Evolutionary conservation across 306 rosid genomes (phyloP).

Genomic region (Quillaja saponaria): DNA sequence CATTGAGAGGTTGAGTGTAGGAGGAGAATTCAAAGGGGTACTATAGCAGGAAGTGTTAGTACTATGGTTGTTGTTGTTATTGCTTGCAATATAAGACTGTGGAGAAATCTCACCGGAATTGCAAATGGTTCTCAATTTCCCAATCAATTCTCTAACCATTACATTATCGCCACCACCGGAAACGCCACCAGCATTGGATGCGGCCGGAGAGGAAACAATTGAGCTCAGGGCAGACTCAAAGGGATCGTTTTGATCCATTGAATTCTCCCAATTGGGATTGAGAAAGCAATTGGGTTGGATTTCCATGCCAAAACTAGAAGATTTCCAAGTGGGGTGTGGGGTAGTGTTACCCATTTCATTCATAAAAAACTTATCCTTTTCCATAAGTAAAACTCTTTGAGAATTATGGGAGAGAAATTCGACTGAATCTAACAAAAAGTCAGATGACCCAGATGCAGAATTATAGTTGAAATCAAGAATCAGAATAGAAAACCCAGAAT

Average conservation of each 20-base stretch:
- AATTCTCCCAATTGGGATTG: conserved; percentile 48
- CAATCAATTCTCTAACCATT: conserved; percentile 54
- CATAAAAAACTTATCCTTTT: conserved; percentile 18
- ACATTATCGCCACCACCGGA: conserved; percentile 32
- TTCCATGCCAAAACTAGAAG: conserved; percentile 37
- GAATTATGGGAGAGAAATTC: neutral
- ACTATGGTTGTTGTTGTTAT: conserved; percentile 28
- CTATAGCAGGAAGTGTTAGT: conserved; percentile 50
- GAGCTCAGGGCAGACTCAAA: conserved; percentile 62
- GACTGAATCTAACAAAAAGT: conserved; percentile 12
- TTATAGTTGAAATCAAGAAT: conserved; percentile 4
- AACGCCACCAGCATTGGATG: conserved; percentile 32
- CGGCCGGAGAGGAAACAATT: conserved; percentile 58
- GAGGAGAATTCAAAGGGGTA: conserved; percentile 62
- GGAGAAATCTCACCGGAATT: conserved; percentile 49
- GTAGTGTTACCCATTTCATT: neutral
- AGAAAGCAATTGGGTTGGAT: conserved; percentile 37
- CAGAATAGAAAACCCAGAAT: conserved; percentile 20
- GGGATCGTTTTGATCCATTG: conserved; percentile 60
- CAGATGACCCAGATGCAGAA: conserved; percentile 30
- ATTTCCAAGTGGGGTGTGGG: conserved; percentile 32
- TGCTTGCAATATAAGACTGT: conserved; percentile 35
- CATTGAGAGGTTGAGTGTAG: conserved; percentile 46
- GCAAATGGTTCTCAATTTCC: conserved; percentile 55
- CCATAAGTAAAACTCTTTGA: neutral